These are phyloP conservation scores for Raffaelea deltoideospora DNA, from an alignment of 2,329 filamentous ascomycete species.

Conservation along the genomic window DNA sequence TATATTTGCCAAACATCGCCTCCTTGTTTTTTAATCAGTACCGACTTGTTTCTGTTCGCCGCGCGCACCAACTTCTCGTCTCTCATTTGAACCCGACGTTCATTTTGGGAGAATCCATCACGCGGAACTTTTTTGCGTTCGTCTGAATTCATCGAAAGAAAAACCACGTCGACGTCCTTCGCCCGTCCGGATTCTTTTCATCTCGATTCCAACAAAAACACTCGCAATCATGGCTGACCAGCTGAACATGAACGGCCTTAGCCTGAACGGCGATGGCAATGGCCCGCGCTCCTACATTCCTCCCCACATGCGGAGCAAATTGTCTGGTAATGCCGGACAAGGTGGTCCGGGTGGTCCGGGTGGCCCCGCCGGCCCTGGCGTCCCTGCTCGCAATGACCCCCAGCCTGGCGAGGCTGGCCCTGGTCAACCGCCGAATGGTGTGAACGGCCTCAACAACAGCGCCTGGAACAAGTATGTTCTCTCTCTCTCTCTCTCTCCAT, in stretches of 20 bases:
- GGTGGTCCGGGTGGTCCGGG: slow-evolving; percentile 7
- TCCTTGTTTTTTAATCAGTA: too few species aligned
- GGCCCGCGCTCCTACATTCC: slow-evolving; percentile 62
- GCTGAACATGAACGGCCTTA: slow-evolving; percentile 67
- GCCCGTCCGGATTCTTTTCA: too few species aligned
- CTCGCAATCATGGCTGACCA: slow-evolving; percentile 59
- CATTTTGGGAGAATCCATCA: slow-evolving; percentile 9
- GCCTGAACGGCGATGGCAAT: slow-evolving; percentile 28
- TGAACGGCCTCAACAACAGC: slow-evolving; percentile 47
- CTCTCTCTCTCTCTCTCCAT: background rate
- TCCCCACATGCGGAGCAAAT: slow-evolving; percentile 60
- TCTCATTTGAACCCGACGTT: slow-evolving; percentile 8
- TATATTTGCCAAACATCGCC: slow-evolving; percentile 1
- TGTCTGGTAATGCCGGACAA: slow-evolving; percentile 18
- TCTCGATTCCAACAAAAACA: too few species aligned
- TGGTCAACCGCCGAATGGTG: slow-evolving; percentile 14
- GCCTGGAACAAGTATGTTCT: slow-evolving; percentile 46
- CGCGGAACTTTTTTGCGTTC: slow-evolving; percentile 4
- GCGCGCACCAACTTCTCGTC: slow-evolving; percentile 4
- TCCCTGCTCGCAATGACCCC: slow-evolving; percentile 1
- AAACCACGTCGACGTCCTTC: too few species aligned
- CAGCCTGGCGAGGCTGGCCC: background rate
- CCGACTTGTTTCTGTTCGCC: too few species aligned
- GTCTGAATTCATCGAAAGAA: too few species aligned
- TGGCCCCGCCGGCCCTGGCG: slow-evolving; percentile 1